A percentile compares a stretch with the other conserved stretches of the same genome.
phyloP scores from a whole-genome alignment of 805 yeast species.

The Lipomyces lipofer region DNA sequence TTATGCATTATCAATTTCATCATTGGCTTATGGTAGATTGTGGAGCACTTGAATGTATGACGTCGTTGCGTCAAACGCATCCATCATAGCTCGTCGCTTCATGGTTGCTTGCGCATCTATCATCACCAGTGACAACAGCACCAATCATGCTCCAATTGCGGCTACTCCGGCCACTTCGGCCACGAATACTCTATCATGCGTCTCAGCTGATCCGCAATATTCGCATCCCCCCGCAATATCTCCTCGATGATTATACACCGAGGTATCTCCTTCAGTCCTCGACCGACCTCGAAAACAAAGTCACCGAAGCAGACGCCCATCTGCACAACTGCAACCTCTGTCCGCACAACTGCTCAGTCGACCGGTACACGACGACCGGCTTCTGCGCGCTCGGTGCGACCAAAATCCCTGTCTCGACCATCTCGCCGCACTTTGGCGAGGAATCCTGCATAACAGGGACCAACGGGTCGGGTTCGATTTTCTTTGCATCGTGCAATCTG shows the following conservation, averaged over 20 bases:
- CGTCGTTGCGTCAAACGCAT: too few relatives aligned
- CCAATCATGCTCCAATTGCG: too few relatives aligned
- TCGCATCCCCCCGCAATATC: conserved; percentile 31
- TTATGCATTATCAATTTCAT: too few relatives aligned
- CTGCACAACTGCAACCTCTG: conserved; percentile 28
- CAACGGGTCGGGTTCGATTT: conserved; percentile 33
- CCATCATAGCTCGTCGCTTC: too few relatives aligned
- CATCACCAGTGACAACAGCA: too few relatives aligned
- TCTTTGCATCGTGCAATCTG: conserved; percentile 32
- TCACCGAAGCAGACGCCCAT: conserved; percentile 17
- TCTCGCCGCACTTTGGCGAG: conserved; percentile 33
- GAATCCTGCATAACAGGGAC: conserved; percentile 30
- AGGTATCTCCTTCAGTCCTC: conserved; percentile 13
- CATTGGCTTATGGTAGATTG: too few relatives aligned
- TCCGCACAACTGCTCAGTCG: conserved; percentile 31
- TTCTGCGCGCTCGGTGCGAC: conserved; percentile 30
- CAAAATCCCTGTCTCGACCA: conserved; percentile 25
- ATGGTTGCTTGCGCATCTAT: too few relatives aligned
- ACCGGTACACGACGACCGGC: conserved; percentile 28
- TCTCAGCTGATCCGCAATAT: too few relatives aligned
- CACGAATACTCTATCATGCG: too few relatives aligned
- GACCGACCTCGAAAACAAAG: conserved; percentile 12
- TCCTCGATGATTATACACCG: conserved; percentile 30
- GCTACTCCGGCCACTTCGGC: too few relatives aligned
- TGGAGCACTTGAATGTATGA: too few relatives aligned